phyloP scores from a whole-genome alignment of 305 asterid species.

The Solanum hybrid region DNA sequence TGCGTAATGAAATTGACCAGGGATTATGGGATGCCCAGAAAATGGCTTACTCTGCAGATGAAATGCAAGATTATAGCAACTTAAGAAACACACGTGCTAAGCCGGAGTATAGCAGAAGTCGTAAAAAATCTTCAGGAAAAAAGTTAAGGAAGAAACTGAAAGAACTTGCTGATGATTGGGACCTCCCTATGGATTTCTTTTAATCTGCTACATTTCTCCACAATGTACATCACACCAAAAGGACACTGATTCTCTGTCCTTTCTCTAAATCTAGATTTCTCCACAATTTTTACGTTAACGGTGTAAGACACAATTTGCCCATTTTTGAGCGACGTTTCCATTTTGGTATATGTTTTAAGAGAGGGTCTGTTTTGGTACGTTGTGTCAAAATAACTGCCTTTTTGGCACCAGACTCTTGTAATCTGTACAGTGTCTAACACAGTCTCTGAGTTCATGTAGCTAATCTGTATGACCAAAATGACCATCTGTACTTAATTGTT shows the following conservation, averaged over 20 bases:
- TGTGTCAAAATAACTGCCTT: not conserved
- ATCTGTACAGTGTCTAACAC: not conserved
- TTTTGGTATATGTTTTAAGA: not conserved
- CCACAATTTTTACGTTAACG: too few relatives aligned
- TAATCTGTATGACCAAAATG: not conserved
- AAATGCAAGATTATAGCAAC: slow-evolving; percentile 19
- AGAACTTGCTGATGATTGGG: slow-evolving; percentile 37
- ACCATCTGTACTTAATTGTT: not conserved
- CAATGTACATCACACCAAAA: not conserved
- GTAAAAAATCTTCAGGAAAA: slow-evolving; percentile 10
- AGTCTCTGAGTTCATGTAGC: not conserved
- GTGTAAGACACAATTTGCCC: not conserved
- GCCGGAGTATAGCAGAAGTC: slow-evolving; percentile 11
- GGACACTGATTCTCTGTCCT: not conserved
- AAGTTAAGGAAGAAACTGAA: slow-evolving; percentile 15
- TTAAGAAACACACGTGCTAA: not conserved
- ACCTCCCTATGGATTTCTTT: slow-evolving; percentile 52
- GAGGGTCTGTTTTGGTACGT: not conserved
- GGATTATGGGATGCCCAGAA: slow-evolving; percentile 39
- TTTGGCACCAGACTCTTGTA: not conserved
- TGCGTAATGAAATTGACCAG: slow-evolving; percentile 9
- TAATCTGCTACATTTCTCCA: slow-evolving; percentile 12
- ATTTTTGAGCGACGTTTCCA: not conserved
- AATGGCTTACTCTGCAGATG: slow-evolving; percentile 16
- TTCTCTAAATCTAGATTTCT: not conserved